phyloP scores from a whole-genome alignment of 2,329 filamentous ascomycete genomes.

The Pseudogymnoascus sp. region DNA sequence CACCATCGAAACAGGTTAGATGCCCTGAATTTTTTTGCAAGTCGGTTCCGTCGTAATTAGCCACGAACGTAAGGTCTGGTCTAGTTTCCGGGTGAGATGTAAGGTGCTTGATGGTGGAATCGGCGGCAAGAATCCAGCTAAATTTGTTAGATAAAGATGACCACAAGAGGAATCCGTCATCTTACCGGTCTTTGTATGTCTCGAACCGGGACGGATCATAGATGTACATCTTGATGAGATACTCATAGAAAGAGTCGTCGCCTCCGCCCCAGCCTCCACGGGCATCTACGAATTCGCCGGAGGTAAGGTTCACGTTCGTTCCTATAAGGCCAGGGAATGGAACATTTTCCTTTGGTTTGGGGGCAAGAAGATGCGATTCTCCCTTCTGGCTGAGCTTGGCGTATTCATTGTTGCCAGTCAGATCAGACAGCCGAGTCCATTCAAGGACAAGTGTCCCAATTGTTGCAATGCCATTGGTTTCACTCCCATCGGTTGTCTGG shows the following conservation, averaged over 20 bases:
- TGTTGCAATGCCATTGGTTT: slow-evolving; percentile 66
- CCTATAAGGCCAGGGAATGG: slow-evolving; percentile 75
- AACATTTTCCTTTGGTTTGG: slow-evolving; percentile 54
- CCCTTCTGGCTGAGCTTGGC: slow-evolving; percentile 58
- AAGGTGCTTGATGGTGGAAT: slow-evolving; percentile 67
- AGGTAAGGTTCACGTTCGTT: slow-evolving; percentile 54
- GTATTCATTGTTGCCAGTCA: slow-evolving; percentile 63
- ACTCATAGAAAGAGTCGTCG: slow-evolving; percentile 79
- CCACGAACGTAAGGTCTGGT: slow-evolving; percentile 66
- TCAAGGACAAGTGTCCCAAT: slow-evolving; percentile 74
- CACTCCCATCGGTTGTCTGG: slow-evolving; percentile 41
- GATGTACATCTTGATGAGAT: slow-evolving; percentile 84
- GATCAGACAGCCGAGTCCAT: slow-evolving; percentile 73
- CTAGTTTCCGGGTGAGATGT: slow-evolving; percentile 58
- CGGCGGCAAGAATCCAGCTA: slow-evolving; percentile 68
- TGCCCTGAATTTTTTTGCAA: slow-evolving; percentile 41
- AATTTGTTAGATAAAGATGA: slow-evolving; percentile 30
- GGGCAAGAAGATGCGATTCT: slow-evolving; percentile 62
- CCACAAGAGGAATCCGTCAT: neutral
- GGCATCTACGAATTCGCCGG: slow-evolving; percentile 60
- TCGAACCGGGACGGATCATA: slow-evolving; percentile 62
- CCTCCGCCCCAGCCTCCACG: slow-evolving; percentile 71
- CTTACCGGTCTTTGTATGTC: slow-evolving; percentile 52
- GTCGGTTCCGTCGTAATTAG: slow-evolving; percentile 44
- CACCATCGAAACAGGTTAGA: slow-evolving; percentile 74